Conservation (phyloP, 768 basidiomycete species). For the Coprinopsis strossmayeri region DNA sequence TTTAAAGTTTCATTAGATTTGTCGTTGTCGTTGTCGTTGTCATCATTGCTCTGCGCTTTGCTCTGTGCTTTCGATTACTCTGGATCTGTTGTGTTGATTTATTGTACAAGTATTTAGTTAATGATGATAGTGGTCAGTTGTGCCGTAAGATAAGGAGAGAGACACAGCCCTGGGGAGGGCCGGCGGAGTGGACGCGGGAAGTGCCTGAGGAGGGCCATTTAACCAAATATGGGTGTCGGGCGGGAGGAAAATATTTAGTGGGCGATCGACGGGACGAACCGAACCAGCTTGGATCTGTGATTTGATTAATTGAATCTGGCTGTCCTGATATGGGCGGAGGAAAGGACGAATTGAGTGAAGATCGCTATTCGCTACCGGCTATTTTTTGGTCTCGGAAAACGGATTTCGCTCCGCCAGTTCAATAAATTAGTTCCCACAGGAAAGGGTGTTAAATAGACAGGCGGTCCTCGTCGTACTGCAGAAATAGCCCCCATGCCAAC, state of each 20-base stretch:
- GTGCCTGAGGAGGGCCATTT: too few species aligned
- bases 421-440: not conserved
- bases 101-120: not conserved
- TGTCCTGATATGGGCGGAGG: not conserved
- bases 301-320: constrained; percentile 14
- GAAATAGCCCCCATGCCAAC: constrained; percentile 46
- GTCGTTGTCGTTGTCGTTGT: not conserved
- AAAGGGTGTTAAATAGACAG: not conserved
- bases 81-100: not conserved
- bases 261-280: too few species aligned
- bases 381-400: constrained; percentile 4
- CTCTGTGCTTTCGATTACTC: constrained; percentile 1
- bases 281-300: too few species aligned
- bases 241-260: too few species aligned
- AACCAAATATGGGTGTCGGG: too few species aligned
- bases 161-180: too few species aligned
- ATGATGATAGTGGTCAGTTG: too few species aligned
- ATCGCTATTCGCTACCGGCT: constrained; percentile 24
- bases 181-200: too few species aligned
- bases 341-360: constrained; percentile 6
- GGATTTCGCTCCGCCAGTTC: constrained; percentile 1
- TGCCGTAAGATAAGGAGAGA: too few species aligned
- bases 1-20: not conserved
- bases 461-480: constrained; percentile 3
- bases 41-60: not conserved